Base-by-base conservation (phyloP, 2,329 filamentous ascomycete species). In the Drechslerella dactyloides region DNA sequence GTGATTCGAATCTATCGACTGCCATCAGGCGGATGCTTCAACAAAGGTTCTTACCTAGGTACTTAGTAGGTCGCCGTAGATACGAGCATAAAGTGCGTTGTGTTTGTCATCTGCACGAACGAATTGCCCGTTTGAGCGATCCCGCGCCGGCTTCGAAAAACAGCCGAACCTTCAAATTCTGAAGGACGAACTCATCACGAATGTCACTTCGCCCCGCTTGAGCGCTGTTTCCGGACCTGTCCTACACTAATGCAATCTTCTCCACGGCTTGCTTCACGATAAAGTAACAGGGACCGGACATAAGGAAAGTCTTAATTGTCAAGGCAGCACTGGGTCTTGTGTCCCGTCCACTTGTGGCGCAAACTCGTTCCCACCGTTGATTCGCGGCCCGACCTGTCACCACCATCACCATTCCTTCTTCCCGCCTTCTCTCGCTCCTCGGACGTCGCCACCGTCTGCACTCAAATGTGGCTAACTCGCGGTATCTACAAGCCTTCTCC, bases 371-470 rank as follows among this genome's bases (percentile, higher is more conserved):
- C 37, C 19, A n/a, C n/a, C n/a, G n/a, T n/a, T 19, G 11, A 46
- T 19, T 35, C 11, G 19, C 33, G 40, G 33, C 13, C 53, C 17
- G 44, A 1, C 21, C 37, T 11, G 11, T n/a, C 55, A 59, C 55
- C 37, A 33, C 21, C 66, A 50, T 56, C 66, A 70, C 59, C 33
- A 70, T 70, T 70, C 54, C 40, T 59, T 52, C 66, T 35, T 44
- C 53, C 56, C 60, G 66, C 24, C 51, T 57, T 50, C 40, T 56
- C 33, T 42, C 66, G 11, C 50, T 64, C 50, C 48, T 70, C 48
- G 66, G 66, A 70, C 66, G 66, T 35, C 66, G 66, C 59, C 66
- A 60, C 66, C 60, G 66, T 70, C 66, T 70, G 66, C 23, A 64
- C 66, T 64, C 66, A 64, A 70, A 70, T 70, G 66, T 70, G 66